Evolutionary conservation across 352 stramenopile genomes (phyloP).

Genomic region (Globisporangium echinulatum): DNA sequence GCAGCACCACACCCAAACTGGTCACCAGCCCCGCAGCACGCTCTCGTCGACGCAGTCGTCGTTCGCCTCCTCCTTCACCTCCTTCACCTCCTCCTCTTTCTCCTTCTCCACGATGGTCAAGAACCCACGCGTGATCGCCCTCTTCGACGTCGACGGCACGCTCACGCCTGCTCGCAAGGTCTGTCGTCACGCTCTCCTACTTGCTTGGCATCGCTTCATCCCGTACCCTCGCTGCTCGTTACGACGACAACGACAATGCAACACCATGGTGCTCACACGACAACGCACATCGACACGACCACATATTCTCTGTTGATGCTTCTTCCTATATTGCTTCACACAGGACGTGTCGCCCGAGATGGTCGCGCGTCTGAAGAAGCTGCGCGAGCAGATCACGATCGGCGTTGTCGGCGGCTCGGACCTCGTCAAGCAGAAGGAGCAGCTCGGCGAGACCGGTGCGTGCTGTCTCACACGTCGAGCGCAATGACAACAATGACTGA

Average conservation of each 20-base stretch:
- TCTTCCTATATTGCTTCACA: not conserved
- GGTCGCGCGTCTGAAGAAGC: constrained; percentile 89
- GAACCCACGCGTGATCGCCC: constrained; percentile 93
- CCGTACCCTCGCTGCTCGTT: not conserved
- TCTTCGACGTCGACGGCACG: constrained; percentile 99
- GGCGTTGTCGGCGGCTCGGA: constrained; percentile 98
- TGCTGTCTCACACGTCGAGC: not conserved
- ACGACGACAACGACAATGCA: too few species aligned
- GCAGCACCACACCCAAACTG: too few species aligned
- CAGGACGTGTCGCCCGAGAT: constrained; percentile 89
- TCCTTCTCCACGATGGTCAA: constrained; percentile 13
- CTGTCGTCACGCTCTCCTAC: not conserved
- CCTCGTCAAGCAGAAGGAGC: constrained; percentile 98
- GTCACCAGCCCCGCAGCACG: too few species aligned
- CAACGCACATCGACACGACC: too few species aligned
- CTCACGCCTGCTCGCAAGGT: constrained; percentile 93
- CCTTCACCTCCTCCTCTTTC: not conserved
- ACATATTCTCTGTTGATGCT: too few species aligned
- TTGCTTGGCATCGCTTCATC: not conserved
- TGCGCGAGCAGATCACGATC: constrained; percentile 93
- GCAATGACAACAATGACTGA: not conserved
- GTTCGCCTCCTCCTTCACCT: constrained; percentile 2
- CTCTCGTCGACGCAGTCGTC: not conserved
- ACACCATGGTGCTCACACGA: too few species aligned
- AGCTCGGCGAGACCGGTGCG: constrained; percentile 91